Evolutionary conservation across 2,329 filamentous ascomycete genomes (phyloP), one percentile per base, ranked within the genome.

Genomic region (Fusarium sp.): DNA sequence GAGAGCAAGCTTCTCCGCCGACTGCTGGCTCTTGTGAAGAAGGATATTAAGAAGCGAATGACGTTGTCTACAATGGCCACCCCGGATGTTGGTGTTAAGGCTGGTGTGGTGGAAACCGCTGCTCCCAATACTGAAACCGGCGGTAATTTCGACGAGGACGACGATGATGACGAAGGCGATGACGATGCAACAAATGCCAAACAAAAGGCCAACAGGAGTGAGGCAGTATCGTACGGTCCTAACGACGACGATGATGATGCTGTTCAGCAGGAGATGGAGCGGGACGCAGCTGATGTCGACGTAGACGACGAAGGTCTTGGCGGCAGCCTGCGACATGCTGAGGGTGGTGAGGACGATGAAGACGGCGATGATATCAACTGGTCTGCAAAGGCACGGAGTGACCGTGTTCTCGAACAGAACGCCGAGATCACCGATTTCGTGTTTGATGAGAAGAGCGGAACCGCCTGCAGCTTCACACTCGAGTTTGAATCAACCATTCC

Each of bases 221-320:
- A 97, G 79, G 92, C 91, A 30, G 90, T 95, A 4, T 96, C 93
- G 15, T 98, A 97, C 71, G 95, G 93, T 39, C 92, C 90, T 33
- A 96, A 97, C 46, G 96, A 98, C 75, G 94, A 97, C 7, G 95
- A 95, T 6, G 96, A 98, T 75, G 87, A 93, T 70, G 89, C 86
- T 35, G 89, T 96, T 55, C 89, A 91, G 72, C 82, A 83, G 52
- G 84, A 86, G 58, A 86, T 90, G 74, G 86, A 87, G 56, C 83
- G 82, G 32, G 88, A 90, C 51, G 86, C 84, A 9, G 84, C 83
- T 4, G 87, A 88, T 20, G 85, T 85, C 4, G 86, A 88, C 9
- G 50, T 64, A 49, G 84, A 88, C 35, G 88, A 90, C 19, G 78
- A 79, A 33, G 70, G 84, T 84, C 82, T 87, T 52, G 83, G 82